Conservation (phyloP, 2,329 filamentous ascomycete species). For the Phaeophleospora eucalypticola region DNA sequence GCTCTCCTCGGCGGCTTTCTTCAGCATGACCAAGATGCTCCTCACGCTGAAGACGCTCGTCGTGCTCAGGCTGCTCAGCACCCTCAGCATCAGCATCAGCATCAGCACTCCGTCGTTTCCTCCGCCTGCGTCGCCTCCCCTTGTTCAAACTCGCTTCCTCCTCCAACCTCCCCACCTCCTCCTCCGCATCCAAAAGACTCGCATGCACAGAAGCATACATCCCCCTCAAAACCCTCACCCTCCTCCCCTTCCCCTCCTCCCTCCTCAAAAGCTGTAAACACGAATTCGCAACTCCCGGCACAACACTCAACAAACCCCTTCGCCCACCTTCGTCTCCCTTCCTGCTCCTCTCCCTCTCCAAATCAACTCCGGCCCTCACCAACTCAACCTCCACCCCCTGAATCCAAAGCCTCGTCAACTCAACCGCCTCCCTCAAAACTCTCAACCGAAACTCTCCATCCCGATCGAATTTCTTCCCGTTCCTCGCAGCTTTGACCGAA, state of each 20-base stretch:
- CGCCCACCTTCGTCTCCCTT: not conserved
- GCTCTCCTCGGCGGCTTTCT: too few relatives aligned
- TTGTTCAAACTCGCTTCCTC: not conserved
- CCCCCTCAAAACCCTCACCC: constrained; percentile 7
- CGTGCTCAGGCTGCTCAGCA: too few relatives aligned
- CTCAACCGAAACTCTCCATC: constrained; percentile 5
- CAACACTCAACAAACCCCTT: not conserved
- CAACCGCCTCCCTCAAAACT: constrained; percentile 6
- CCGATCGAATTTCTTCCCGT: not conserved
- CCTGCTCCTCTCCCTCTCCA: not conserved
- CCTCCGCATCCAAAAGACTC: constrained; percentile 5
- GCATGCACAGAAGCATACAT: constrained; percentile 1
- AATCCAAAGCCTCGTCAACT: constrained; percentile 3
- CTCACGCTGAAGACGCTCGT: too few relatives aligned
- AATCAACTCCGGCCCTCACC: not conserved
- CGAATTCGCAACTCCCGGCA: not conserved
- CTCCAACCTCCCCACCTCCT: constrained; percentile 12
- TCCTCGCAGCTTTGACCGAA: constrained; percentile 1
- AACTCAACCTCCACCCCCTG: constrained; percentile 2
- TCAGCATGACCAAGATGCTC: too few relatives aligned
- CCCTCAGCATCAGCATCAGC: not conserved
- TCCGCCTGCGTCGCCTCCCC: constrained; percentile 1
- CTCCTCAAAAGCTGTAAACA: not conserved
- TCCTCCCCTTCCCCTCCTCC: not conserved
- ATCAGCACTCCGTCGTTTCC: not conserved